Percentiles rank a stretch among this genome's conserved stretches.
These are phyloP conservation scores for Myxozyma melibiosi DNA, from an alignment of 805 yeast species.

Conservation along the genomic window DNA sequence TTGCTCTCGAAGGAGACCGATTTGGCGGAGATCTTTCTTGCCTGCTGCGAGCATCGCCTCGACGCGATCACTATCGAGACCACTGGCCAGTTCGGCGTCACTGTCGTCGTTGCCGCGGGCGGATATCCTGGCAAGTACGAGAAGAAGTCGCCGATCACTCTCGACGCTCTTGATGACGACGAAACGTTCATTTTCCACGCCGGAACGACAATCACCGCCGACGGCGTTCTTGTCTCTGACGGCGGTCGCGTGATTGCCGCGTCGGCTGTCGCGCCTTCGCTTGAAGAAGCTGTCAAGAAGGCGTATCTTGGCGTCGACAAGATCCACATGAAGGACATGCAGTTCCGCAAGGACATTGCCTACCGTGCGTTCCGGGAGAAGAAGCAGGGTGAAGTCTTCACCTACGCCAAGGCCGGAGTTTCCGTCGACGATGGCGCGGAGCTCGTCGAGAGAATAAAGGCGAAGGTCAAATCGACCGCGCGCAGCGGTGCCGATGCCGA, in stretches of 20 bases:
- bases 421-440: constrained; percentile 94
- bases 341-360: constrained; percentile 91
- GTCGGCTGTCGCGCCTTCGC: constrained; percentile 76
- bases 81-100: constrained; percentile 69
- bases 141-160: constrained; percentile 82
- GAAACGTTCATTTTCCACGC: constrained; percentile 89
- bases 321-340: constrained; percentile 71
- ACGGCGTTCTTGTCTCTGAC: constrained; percentile 70
- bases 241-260: constrained; percentile 98
- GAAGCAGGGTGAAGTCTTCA: constrained; percentile 50
- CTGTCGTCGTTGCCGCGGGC: constrained; percentile 95
- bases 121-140: constrained; percentile 90
- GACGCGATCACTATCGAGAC: constrained; percentile 69
- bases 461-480: constrained; percentile 85
- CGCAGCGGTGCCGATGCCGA: constrained; percentile 97
- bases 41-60: constrained; percentile 90
- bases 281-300: constrained; percentile 77
- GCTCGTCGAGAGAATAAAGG: constrained; percentile 87
- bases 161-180: constrained; percentile 47
- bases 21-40: constrained; percentile 86
- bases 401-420: constrained; percentile 96
- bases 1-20: constrained; percentile 82
- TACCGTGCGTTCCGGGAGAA: constrained; percentile 79
- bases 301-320: constrained; percentile 85
- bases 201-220: constrained; percentile 64